A percentile compares a stretch with the other conserved stretches of the same genome.
Evolutionary conservation across 2,329 filamentous ascomycete species (phyloP).

Genomic region (Trichoderma koningii): DNA sequence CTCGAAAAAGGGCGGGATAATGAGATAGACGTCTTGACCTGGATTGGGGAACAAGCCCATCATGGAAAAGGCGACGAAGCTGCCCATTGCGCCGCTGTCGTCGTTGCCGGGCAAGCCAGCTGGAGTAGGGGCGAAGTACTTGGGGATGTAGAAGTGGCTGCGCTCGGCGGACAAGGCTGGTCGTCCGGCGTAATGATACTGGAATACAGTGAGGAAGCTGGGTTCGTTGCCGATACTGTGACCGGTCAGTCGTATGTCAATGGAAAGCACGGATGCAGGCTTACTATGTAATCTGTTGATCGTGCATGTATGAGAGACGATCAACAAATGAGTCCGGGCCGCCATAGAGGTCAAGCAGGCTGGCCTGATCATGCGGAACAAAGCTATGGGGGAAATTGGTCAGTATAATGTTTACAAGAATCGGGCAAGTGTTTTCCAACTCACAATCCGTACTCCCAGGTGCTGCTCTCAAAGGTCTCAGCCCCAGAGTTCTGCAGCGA

Average conservation of each 20-base stretch:
- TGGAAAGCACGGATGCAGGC: background rate
- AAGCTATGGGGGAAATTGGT: constrained; percentile 40
- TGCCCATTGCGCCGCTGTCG: constrained; percentile 70
- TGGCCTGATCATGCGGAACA: constrained; percentile 56
- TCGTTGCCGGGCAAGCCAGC: constrained; percentile 70
- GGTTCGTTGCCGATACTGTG: constrained; percentile 67
- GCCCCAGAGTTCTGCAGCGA: constrained; percentile 60
- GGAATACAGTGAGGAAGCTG: constrained; percentile 64
- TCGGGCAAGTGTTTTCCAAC: constrained; percentile 31
- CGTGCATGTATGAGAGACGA: constrained; percentile 66
- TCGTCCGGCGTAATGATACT: constrained; percentile 69
- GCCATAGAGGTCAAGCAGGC: constrained; percentile 60
- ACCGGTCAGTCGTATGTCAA: background rate
- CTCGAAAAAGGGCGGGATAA: constrained; percentile 68
- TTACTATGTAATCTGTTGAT: constrained; percentile 51
- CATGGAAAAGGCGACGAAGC: constrained; percentile 66
- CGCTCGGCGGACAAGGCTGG: constrained; percentile 58
- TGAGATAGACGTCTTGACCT: constrained; percentile 71
- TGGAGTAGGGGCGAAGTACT: constrained; percentile 60
- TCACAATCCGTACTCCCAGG: constrained; percentile 73
- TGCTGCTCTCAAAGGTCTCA: constrained; percentile 72
- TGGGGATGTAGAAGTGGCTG: constrained; percentile 66
- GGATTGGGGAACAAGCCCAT: constrained; percentile 70
- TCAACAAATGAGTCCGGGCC: constrained; percentile 58
- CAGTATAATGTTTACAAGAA: background rate